Base-by-base conservation (phyloP, 352 stramenopile genomes). In the Phytophthora megakarya region DNA sequence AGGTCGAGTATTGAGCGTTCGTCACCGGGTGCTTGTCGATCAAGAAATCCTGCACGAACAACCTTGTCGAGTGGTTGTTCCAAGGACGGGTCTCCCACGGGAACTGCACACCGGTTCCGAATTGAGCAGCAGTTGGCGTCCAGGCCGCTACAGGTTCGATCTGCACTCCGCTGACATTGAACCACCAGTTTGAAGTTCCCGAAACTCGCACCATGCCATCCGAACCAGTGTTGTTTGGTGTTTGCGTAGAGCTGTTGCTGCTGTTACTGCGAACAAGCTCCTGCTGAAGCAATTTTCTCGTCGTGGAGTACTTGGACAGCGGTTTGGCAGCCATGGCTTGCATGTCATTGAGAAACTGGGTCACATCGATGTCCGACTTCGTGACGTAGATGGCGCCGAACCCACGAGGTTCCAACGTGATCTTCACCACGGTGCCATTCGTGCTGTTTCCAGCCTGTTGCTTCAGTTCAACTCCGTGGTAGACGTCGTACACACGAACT, bases 41-140 rank as follows among this genome's bases (percentile, higher is more conserved):
- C 22, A 73, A 53, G 53, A 96, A 96, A 48, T 90, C 81, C 18
- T 81, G 75, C 37, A 96, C 56, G 19, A 76, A 65, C 19, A 96
- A 72, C 4, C 70, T 50, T 16, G 74, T 72, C 13, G 78, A 87
- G 60, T 95, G 86, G 45, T 90, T 90, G 47, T 88, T 92, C 73
- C 78, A 89, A n/a, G 88, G 86, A 2, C 83, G 79, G 16, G 74
- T 45, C 42, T 96, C 86, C 86, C 88, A 95, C 7, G 86, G 86
- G 48, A 95, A 96, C 59, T 95, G 88, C 43, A 96, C 86, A 13
- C 86, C 88, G 0, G 75, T 78, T 22, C 86, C 86, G 26, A 81
- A 91, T 19, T 84, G 44, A 23, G 55, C 49, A 33, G 68, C 79
- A 16, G 72, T 83, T 1, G 86, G 86, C 0, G 85, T 95, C 86